phyloP scores from a whole-genome alignment of 805 yeast species.

The Komagataella pseudopastoris region DNA sequence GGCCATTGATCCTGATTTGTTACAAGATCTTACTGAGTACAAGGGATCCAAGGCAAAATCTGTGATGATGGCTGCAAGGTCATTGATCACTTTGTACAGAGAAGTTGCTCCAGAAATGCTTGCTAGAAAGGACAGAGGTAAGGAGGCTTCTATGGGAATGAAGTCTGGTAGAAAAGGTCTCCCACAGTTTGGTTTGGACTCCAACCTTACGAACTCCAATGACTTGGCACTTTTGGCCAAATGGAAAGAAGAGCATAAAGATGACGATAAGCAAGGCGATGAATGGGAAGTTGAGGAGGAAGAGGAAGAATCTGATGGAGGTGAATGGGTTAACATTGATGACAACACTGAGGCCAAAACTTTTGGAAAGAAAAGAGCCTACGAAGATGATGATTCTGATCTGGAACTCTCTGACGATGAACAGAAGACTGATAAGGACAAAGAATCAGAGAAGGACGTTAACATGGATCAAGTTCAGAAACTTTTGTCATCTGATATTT shows the following conservation, averaged over 20 bases:
- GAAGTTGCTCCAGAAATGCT: constrained; percentile 97
- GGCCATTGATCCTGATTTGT: constrained; percentile 76
- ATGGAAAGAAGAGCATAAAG: constrained; percentile 62
- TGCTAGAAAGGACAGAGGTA: constrained; percentile 83
- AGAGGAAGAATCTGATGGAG: constrained; percentile 38
- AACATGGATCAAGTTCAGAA: constrained; percentile 31
- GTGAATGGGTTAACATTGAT: constrained; percentile 74
- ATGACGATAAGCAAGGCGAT: constrained; percentile 37
- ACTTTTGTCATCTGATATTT: constrained; percentile 58
- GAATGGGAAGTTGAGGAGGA: constrained; percentile 48
- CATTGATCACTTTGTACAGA: constrained; percentile 74
- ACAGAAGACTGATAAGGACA: constrained; percentile 18
- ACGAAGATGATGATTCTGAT: constrained; percentile 28
- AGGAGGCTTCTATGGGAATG: constrained; percentile 73
- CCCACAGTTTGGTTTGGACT: constrained; percentile 68
- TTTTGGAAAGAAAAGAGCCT: constrained; percentile 16
- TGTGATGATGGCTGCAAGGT: constrained; percentile 88
- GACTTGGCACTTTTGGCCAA: constrained; percentile 83
- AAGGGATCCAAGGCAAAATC: constrained; percentile 90
- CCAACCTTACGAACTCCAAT: constrained; percentile 58
- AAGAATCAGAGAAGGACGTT: constrained; percentile 15
- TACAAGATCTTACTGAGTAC: constrained; percentile 84
- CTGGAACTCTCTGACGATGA: constrained; percentile 36
- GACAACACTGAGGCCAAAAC: constrained; percentile 23
- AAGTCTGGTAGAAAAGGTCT: constrained; percentile 42